phyloP scores from a whole-genome alignment of 73 alveolate species.

The Paramecium caudatum region DNA sequence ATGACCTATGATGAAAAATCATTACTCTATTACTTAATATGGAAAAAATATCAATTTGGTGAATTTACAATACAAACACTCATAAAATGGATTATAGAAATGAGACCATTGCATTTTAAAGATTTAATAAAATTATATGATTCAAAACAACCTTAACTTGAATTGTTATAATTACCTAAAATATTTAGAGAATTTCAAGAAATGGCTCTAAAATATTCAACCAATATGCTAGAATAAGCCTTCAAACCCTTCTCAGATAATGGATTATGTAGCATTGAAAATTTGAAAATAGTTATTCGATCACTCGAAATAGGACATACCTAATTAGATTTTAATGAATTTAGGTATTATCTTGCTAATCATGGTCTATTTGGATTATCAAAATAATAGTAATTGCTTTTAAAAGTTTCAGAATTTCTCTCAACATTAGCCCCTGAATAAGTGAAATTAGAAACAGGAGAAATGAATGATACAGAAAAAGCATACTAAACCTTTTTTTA shows the following conservation, averaged over 20 bases:
- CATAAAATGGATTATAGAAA: slow-evolving; percentile 37
- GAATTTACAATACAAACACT: background rate
- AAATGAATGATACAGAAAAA: slow-evolving; percentile 35
- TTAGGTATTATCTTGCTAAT: background rate
- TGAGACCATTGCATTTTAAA: background rate
- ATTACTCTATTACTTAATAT: slow-evolving; percentile 14
- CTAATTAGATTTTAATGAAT: slow-evolving; percentile 38
- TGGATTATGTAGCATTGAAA: background rate
- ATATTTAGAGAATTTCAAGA: slow-evolving; percentile 33
- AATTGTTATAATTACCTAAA: background rate
- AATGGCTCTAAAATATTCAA: slow-evolving; percentile 27
- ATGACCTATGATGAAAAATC: slow-evolving; percentile 45
- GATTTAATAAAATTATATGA: slow-evolving; percentile 29
- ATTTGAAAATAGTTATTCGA: slow-evolving; percentile 32
- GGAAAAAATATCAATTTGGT: slow-evolving; percentile 44
- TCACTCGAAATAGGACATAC: slow-evolving; percentile 40
- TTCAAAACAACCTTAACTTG: background rate
- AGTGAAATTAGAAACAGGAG: background rate
- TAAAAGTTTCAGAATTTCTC: background rate
- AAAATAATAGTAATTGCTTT: background rate
- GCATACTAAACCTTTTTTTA: slow-evolving; percentile 40
- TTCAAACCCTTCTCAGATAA: slow-evolving; percentile 1
- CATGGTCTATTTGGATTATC: background rate
- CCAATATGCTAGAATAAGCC: background rate
- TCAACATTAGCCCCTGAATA: background rate